Evolutionary conservation across 2,329 filamentous ascomycete species (phyloP), one percentile per base, ranked within the genome.

Genomic region (Niveomyces coronatus): DNA sequence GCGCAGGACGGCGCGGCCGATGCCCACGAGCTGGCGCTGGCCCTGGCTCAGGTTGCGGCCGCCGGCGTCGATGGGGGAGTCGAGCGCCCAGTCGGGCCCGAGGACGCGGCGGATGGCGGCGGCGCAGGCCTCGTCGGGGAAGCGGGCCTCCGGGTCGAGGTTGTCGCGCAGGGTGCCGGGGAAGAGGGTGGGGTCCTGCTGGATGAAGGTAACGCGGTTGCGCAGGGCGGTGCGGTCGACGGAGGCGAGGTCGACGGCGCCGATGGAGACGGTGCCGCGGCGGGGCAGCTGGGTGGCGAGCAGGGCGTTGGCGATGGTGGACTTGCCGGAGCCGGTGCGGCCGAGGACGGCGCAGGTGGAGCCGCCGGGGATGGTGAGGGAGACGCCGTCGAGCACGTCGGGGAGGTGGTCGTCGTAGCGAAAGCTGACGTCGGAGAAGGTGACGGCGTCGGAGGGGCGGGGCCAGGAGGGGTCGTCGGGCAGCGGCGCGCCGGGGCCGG

Each of bases 311-410:
- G 74, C 75, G 2, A 79, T 62, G 0, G 87, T 94, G 19, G 82
- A 88, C 60, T 95, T 95, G 13, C 87, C 87, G 0, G 84, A 91
- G 0, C 85, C 81, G 0, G 88, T 94, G 24, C 87, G 77, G 2
- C 87, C 87, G 1, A 89, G 79, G 5, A 94, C 74, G 0, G 73
- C 72, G 27, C 74, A 75, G 0, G 71, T 76, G 8, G 71, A 64
- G 2, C 73, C 71, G 3, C 71, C 71, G 0, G 83, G 82, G 37
- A 94, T 85, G 2, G 68, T 74, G 44, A 94, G 78, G 0, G 74
- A 76, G 19, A 93, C 67, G 31, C 79, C 65, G 7, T 67, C 62
- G 1, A 94, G 61, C 0, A 85, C 82, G 0, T 82, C 79, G 0
- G 87, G 82, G 0, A 93, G 72, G 42, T 82, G 74, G 1, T 82